Percentiles rank a stretch among this genome's conserved stretches.
phyloP scores from a whole-genome alignment of 768 basidiomycete genomes.

The Dentipellis fragilis region DNA sequence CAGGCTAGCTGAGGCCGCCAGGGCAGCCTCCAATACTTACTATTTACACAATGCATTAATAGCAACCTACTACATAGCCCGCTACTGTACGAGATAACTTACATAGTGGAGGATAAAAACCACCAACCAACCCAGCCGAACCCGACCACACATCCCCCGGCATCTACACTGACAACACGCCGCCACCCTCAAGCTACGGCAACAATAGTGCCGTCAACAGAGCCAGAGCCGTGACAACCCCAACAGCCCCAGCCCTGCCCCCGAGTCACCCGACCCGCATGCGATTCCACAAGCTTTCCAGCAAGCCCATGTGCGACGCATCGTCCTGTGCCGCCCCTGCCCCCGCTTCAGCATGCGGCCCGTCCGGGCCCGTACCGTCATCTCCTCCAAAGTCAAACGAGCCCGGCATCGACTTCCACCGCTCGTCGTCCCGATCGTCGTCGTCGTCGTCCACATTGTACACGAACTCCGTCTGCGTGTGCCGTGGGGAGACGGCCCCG shows the following conservation, averaged over 20 bases:
- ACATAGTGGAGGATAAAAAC: not conserved
- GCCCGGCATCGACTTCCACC: conserved; percentile 5
- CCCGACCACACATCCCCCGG: not conserved
- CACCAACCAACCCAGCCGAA: not conserved
- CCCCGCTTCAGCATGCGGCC: not conserved
- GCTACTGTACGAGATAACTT: not conserved
- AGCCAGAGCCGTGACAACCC: not conserved
- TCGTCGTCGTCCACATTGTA: not conserved
- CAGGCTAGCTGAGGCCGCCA: too few species aligned
- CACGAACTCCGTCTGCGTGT: not conserved
- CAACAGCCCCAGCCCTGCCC: not conserved
- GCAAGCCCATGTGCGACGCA: not conserved
- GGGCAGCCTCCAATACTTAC: too few species aligned
- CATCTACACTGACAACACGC: not conserved
- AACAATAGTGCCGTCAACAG: not conserved
- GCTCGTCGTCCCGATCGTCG: not conserved
- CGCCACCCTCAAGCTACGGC: not conserved
- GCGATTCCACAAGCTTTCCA: conserved; percentile 7
- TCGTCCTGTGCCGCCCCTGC: too few species aligned
- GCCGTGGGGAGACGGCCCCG: not conserved
- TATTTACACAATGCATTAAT: too few species aligned
- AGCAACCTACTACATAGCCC: too few species aligned
- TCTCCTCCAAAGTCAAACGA: conserved; percentile 4
- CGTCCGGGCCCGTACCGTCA: not conserved
- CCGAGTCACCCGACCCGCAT: not conserved